These are phyloP conservation scores for Fraxinus platypoda DNA, from an alignment of 305 asterid genomes.

Conservation along the genomic window DNA sequence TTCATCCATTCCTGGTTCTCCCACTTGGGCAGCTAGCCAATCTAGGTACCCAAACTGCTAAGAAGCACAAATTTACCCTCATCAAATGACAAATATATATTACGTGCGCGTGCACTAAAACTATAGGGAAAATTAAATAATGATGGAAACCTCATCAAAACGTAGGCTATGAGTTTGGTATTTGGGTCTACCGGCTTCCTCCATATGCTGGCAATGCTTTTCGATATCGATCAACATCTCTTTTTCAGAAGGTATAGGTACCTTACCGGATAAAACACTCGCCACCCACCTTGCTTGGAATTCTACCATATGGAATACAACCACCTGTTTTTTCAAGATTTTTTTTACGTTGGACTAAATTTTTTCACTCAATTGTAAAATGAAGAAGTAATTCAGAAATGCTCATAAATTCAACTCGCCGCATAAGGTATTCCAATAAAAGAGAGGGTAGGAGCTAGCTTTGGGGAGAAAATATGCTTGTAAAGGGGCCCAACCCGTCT, in stretches of 20 bases:
- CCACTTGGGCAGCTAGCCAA: conserved; percentile 52
- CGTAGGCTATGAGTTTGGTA: conserved; percentile 39
- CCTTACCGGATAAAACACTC: conserved; percentile 43
- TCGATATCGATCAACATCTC: conserved; percentile 48
- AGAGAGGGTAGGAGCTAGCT: conserved; percentile 49
- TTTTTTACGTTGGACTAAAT: neutral
- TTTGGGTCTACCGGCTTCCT: conserved; percentile 49
- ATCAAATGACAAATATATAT: neutral
- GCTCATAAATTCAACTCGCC: conserved; percentile 20
- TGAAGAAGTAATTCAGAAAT: neutral
- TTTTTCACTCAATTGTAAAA: neutral
- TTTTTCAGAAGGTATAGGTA: conserved; percentile 39
- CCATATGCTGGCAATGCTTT: conserved; percentile 38
- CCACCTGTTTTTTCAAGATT: conserved; percentile 20
- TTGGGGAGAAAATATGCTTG: conserved; percentile 56
- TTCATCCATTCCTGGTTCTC: conserved; percentile 33
- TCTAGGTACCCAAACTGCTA: conserved; percentile 55
- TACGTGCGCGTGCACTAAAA: neutral
- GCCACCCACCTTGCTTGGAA: conserved; percentile 72
- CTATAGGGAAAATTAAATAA: neutral
- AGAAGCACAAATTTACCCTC: neutral
- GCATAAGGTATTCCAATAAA: conserved; percentile 43
- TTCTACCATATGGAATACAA: conserved; percentile 33
- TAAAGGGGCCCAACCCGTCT: conserved; percentile 57
- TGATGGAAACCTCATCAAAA: conserved; percentile 24